Percentiles rank a stretch among this genome's conserved stretches.
Evolutionary conservation across 2,329 filamentous ascomycete genomes (phyloP).

Genomic region (Thyridium curvatum): DNA sequence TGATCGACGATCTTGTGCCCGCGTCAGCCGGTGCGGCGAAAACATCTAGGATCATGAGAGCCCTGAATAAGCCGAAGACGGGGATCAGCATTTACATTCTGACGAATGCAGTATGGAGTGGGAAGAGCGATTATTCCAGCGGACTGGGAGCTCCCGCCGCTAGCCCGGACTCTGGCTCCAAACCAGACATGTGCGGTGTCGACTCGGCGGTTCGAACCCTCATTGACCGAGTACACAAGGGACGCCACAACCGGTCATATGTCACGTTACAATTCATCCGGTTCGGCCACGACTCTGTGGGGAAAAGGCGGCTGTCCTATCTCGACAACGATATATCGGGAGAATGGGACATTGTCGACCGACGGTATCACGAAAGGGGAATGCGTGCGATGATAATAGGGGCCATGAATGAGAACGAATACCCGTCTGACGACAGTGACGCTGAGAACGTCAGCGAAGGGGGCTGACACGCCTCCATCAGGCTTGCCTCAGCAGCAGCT

Average conservation of each 20-base stretch:
- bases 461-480: too few relatives aligned
- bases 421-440: too few relatives aligned
- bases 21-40: too few relatives aligned
- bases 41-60: too few relatives aligned
- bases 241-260: neutral
- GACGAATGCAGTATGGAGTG: slow-evolving; percentile 1
- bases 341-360: slow-evolving; percentile 1
- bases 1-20: too few relatives aligned
- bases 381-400: too few relatives aligned
- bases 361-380: too few relatives aligned
- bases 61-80: neutral
- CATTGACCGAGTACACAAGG: neutral
- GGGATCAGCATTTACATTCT: slow-evolving; percentile 2
- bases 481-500: too few relatives aligned
- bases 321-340: slow-evolving; percentile 1
- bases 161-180: too few relatives aligned
- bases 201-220: neutral
- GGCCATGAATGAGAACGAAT: too few relatives aligned
- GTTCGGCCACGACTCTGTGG: neutral
- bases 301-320: neutral
- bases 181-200: neutral
- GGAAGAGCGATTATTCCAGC: neutral
- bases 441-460: too few relatives aligned
- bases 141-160: too few relatives aligned
- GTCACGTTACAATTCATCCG: slow-evolving; percentile 1